Evolutionary conservation across 257 asterid species (phyloP), one percentile per base, ranked within the genome.

Genomic region (Penstemon eatonii): DNA sequence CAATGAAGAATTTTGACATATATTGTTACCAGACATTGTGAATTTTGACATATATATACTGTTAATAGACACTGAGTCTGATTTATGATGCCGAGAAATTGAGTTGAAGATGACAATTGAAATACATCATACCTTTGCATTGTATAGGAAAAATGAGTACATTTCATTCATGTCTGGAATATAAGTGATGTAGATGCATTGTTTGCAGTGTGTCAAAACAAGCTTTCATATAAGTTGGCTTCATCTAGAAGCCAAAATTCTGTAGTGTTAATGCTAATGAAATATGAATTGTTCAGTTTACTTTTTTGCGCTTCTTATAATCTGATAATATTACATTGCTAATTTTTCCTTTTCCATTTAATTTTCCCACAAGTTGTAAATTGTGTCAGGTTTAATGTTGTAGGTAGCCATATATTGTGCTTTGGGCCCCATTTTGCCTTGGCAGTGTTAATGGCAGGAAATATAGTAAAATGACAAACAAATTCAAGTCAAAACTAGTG

Each of bases 71-170:
- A 53, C 11, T 7, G 15, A 42, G 54, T 49, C 7, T 60, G 42
- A 4, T 45, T 58, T 67, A 42, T 51, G 53, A 9, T 51, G 60
- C 76, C 25, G 37, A 50, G 55, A 55, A 15, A 33, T 40, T 57
- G 60, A 49, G 55, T 47, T 64, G 62, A 44, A 63, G 46, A 63
- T 10, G 51, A 40, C 58, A 12, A 50, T 43, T 51, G 19, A 50
- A 36, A 37, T 58, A 56, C 66, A 47, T 39, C 67, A 33, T 60
- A 60, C 39, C 10, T 12, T 69, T 39, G 63, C 67, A 39, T 61
- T 54, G 69, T 66, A 67, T 74, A 68, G 79, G 57, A 11, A 8
- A 60, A 41, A 19, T 66, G 68, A 62, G 18, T 49, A 25, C 53
- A 9, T 58, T 62, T 57, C 44, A 13, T 50, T 10, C 7, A 19